Conservation (phyloP, 192 early-diverging fungal species). For the Coemansia interrupta region DNA sequence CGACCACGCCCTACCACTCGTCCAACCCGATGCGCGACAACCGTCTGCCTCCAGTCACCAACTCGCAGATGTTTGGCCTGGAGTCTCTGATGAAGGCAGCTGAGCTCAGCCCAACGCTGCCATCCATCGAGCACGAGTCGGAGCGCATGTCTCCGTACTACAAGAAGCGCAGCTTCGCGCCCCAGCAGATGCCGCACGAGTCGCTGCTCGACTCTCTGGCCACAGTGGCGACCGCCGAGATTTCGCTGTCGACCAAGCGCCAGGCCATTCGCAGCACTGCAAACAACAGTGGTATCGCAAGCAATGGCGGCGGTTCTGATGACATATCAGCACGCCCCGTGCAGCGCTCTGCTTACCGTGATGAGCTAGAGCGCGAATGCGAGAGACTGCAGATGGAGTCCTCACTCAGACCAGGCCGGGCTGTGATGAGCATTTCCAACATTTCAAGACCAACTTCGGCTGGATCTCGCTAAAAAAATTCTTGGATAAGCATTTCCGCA, state of each 20-base stretch:
- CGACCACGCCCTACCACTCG: neutral
- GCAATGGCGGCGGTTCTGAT: neutral
- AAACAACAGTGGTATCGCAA: conserved; percentile 5
- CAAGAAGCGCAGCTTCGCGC: conserved; percentile 10
- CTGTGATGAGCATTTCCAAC: too few relatives aligned
- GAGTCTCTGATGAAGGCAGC: conserved; percentile 43
- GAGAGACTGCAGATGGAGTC: conserved; percentile 31
- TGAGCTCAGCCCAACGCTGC: conserved; percentile 27
- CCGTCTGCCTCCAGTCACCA: neutral
- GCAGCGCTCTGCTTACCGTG: conserved; percentile 25
- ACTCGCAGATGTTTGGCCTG: conserved; percentile 13
- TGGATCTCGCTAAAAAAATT: neutral
- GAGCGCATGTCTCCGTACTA: conserved; percentile 2
- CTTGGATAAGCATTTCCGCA: neutral
- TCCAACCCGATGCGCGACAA: neutral
- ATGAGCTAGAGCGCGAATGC: conserved; percentile 42
- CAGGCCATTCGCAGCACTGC: conserved; percentile 3
- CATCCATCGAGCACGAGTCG: neutral
- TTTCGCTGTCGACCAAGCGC: conserved; percentile 26
- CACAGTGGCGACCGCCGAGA: conserved; percentile 40
- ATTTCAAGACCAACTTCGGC: conserved; percentile 7
- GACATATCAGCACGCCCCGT: neutral
- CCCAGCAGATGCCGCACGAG: conserved; percentile 9
- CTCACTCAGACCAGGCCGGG: neutral
- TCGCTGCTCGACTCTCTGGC: conserved; percentile 42